A percentile compares a stretch with the other conserved stretches of the same genome.
phyloP scores from a whole-genome alignment of 495 filamentous ascomycete species.

The Neurospora cerealis region DNA sequence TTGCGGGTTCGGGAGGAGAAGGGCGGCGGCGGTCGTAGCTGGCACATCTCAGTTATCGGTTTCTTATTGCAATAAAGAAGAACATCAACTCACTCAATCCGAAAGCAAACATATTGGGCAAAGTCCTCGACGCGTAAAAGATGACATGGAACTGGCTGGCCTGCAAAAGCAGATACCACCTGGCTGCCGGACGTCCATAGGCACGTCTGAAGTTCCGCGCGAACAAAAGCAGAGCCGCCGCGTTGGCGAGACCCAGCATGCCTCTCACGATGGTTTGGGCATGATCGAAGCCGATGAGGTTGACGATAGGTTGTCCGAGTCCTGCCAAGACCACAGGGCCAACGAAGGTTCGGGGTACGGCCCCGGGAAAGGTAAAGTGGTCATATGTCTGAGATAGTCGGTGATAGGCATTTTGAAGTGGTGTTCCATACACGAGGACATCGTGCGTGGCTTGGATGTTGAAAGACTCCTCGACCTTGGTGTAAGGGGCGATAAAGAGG shows the following conservation, averaged over 20 bases:
- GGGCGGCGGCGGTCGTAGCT: constrained; percentile 63
- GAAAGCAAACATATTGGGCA: constrained; percentile 98
- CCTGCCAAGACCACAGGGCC: constrained; percentile 67
- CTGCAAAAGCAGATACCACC: constrained; percentile 79
- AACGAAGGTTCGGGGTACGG: constrained; percentile 82
- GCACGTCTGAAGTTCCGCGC: constrained; percentile 50
- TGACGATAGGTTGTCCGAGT: constrained; percentile 52
- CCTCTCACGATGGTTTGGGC: constrained; percentile 54
- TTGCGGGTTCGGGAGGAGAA: constrained; percentile 49
- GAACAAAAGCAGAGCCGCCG: constrained; percentile 53
- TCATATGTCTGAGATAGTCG: constrained; percentile 58
- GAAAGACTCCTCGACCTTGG: constrained; percentile 99
- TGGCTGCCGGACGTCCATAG: constrained; percentile 59
- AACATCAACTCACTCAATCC: constrained; percentile 62
- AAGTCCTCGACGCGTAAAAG: constrained; percentile 84
- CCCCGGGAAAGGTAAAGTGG: constrained; percentile 83
- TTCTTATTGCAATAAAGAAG: no score
- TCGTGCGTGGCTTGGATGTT: constrained; percentile 94
- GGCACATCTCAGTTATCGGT: not conserved
- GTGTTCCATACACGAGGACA: constrained; percentile 69
- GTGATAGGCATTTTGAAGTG: constrained; percentile 41
- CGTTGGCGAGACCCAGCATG: constrained; percentile 72
- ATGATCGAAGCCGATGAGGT: constrained; percentile 33
- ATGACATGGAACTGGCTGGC: constrained; percentile 85
- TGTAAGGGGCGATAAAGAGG: constrained; percentile 73